Evolutionary conservation across 169 alveolate species (phyloP).

Genomic region (Condylostoma magnum): DNA sequence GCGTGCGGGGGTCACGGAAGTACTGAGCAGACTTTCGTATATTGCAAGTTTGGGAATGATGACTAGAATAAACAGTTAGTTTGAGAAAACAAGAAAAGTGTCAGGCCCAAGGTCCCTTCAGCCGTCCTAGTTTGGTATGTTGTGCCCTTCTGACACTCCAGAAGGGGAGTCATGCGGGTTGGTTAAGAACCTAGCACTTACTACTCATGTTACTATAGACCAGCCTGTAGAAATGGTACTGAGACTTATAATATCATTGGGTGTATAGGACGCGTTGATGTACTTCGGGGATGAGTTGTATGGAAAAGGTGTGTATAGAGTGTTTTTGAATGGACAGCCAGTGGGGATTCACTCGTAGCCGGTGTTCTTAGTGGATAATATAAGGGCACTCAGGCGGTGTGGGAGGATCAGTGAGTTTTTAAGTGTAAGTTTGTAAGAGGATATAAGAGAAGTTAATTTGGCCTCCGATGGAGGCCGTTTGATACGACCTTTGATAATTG

Average conservation of each 20-base stretch:
- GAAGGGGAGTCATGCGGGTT: constrained; percentile 99
- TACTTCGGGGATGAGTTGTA: constrained; percentile 72
- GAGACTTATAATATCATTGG: constrained; percentile 66
- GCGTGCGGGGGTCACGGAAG: constrained; percentile 97
- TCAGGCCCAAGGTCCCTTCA: constrained; percentile 99
- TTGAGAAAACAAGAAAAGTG: constrained; percentile 94
- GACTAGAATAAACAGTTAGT: constrained; percentile 91
- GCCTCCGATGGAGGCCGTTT: constrained; percentile 99
- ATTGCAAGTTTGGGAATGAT: constrained; percentile 96
- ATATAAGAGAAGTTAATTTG: constrained; percentile 91
- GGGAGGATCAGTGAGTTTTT: constrained; percentile 97
- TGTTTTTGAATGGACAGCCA: constrained; percentile 94
- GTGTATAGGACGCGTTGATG: constrained; percentile 87
- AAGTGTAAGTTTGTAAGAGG: constrained; percentile 91
- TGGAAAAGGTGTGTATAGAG: constrained; percentile 75
- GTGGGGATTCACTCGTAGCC: constrained; percentile 93
- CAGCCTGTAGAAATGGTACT: constrained; percentile 81
- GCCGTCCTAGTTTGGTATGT: constrained; percentile 99
- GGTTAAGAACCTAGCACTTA: constrained; percentile 95
- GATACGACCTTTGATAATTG: constrained; percentile 96
- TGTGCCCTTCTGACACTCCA: constrained; percentile 99
- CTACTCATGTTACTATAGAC: constrained; percentile 98
- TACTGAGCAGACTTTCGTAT: constrained; percentile 95
- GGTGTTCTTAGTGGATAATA: constrained; percentile 79
- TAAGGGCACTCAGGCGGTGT: constrained; percentile 92